Conservation (phyloP, 768 basidiomycete species). For the Auriscalpium orientale region DNA sequence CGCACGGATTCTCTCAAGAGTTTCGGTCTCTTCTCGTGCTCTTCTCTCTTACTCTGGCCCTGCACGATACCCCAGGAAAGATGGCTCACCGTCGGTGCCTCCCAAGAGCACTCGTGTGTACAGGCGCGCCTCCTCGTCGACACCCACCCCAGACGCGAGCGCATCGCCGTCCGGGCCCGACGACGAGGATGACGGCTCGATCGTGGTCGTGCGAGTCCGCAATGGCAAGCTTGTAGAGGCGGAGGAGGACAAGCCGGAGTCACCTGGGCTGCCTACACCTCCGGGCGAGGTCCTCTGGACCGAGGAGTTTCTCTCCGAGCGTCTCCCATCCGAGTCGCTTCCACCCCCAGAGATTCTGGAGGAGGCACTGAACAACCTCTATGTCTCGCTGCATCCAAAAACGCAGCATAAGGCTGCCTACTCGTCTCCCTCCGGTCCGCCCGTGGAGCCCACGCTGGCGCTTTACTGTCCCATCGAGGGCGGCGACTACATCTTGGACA, state of each 20-base stretch:
- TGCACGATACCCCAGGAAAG: constrained; percentile 26
- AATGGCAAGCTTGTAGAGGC: constrained; percentile 2
- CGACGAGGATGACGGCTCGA: constrained; percentile 23
- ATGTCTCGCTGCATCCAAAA: constrained; percentile 74
- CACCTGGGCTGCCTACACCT: neutral
- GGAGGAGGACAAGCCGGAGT: constrained; percentile 13
- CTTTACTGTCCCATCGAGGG: constrained; percentile 87
- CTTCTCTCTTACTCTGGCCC: constrained; percentile 23
- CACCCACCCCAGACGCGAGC: constrained; percentile 12
- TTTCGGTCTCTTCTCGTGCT: constrained; percentile 20
- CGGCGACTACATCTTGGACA: constrained; percentile 74
- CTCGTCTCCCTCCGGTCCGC: constrained; percentile 42
- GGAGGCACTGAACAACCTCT: constrained; percentile 66
- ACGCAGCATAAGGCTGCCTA: constrained; percentile 70
- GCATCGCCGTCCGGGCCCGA: constrained; percentile 14
- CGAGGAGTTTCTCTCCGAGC: constrained; percentile 32
- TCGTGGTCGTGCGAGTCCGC: constrained; percentile 14
- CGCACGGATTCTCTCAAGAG: constrained; percentile 25
- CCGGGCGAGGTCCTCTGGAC: constrained; percentile 49
- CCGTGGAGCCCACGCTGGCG: constrained; percentile 74
- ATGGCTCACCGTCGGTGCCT: constrained; percentile 8
- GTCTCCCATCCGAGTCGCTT: constrained; percentile 28
- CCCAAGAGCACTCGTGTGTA: constrained; percentile 16
- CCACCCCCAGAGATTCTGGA: constrained; percentile 74
- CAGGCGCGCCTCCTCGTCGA: constrained; percentile 29